Base-by-base conservation (phyloP, 2,329 filamentous ascomycete genomes). In the Pyricularia pennisetigena region DNA sequence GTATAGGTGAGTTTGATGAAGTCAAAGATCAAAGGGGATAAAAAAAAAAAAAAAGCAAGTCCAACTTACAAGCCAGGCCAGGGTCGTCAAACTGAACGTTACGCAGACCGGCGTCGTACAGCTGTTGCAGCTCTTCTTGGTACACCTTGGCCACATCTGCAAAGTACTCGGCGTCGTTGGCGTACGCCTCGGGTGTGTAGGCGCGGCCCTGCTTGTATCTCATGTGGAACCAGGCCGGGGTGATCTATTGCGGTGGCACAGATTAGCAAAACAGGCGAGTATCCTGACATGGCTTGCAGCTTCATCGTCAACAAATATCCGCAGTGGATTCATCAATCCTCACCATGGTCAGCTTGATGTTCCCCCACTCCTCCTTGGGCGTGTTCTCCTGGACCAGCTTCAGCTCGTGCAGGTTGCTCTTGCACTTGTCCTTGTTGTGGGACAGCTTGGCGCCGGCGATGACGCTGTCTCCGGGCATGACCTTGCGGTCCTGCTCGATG, bases 81-180 rank as follows among this genome's bases (percentile, higher is more conserved):
- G 87, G 88, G 74, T 90, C 88, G 71, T 90, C 88, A 65, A 88
- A 88, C 74, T 90, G 88, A n/a, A 89, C 84, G 71, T 89, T 89
- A 30, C 87, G 79, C 71, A 88, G 80, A 0, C 88, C 87, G 23
- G 85, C 85, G 68, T 87, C 80, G 74, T 90, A 89, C 14, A 90
- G 79, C 73, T 84, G 81, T 69, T 82, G 81, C 66, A 90, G 77
- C 75, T 90, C 88, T n/a, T 78, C 82, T 73, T 86, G 85, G 75
- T 89, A 90, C 23, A 88, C 86, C 78, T 84, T 86, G 71, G 87
- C 87, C 26, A 90, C 87, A 70, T 89, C 88, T 61, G 78, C 79
- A 74, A 89, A 90, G 75, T 90, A 89, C 73, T 88, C 86, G 71
- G 82, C 81, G 67, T 88, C 85, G 68, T 79, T 85, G 67, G 76